Evolutionary conservation across 2,329 filamentous ascomycete genomes (phyloP).

Genomic region (Lanzia echinophila): DNA sequence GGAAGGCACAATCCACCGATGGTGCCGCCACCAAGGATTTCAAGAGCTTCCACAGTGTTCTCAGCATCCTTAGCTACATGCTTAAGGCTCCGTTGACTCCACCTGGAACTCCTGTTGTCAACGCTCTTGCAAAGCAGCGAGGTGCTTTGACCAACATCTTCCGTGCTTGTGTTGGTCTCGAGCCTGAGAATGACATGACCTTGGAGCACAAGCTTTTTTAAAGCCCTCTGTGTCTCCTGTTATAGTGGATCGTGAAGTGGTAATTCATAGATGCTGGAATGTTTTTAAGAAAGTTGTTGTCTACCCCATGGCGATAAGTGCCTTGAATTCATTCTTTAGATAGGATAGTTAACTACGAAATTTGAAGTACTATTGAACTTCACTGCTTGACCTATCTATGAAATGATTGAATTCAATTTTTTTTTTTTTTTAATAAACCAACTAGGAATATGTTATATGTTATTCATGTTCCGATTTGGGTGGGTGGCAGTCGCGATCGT

Average conservation of each 20-base stretch:
- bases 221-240: constrained; percentile 12
- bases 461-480: background rate
- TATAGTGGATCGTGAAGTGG: background rate
- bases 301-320: constrained; percentile 27
- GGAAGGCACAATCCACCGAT: constrained; percentile 58
- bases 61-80: constrained; percentile 98
- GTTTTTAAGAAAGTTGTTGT: constrained; percentile 4
- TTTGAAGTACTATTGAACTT: constrained; percentile 3
- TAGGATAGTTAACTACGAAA: constrained; percentile 4
- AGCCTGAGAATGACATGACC: constrained; percentile 98
- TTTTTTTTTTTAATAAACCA: background rate
- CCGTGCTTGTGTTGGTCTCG: constrained; percentile 90
- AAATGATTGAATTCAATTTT: background rate
- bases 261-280: background rate
- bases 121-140: constrained; percentile 92
- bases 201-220: constrained; percentile 96
- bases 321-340: constrained; percentile 29
- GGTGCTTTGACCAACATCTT: constrained; percentile 95
- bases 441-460: background rate
- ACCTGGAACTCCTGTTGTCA: constrained; percentile 90
- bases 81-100: constrained; percentile 92
- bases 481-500: too few species aligned
- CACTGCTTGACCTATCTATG: background rate
- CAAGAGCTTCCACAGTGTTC: constrained; percentile 92
- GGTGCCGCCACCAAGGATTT: constrained; percentile 57